Evolutionary conservation across 2,329 filamentous ascomycete species (phyloP), one percentile per base, ranked within the genome.

Genomic region (Aspergillus floridensis): DNA sequence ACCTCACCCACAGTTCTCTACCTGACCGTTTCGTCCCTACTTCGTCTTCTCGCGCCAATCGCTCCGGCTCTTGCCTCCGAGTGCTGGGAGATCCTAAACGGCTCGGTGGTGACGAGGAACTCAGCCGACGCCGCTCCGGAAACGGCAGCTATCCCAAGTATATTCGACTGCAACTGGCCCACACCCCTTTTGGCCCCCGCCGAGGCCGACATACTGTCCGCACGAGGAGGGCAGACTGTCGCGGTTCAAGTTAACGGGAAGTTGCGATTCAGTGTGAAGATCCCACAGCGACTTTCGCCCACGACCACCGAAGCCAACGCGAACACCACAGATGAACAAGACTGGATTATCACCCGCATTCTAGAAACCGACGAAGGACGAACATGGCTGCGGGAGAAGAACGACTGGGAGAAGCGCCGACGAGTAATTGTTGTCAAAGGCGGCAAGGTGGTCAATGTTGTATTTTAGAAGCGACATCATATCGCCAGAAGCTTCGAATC

Each of bases 181-280:
- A 70, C 77, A 2, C 63, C 70, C 1, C 69, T 78, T n/a, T 70
- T 80, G 19, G 72, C 70, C 5, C 48, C 69, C 1, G 65, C 73
- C 26, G 70, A 79, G 62, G 72, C 69, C 14, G 81, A 51, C 66
- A 81, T 57, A 70, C 79, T 64, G 69, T 84, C 64, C 73, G 88
- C 65, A 76, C 82, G 66, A 75, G 81, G 56, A 74, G 81, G 53
- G 71, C 80, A 63, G 79, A 75, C 63, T 76, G 82, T 72, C 5
- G 88, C 88, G 0, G 86, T 96, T 16, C 89, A 92, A 69, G 77
- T 96, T 62, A 92, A 96, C 69, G 91, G 92, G n/a, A 92, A 89
- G 73, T 75, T 90, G 63, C 86, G 86, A 41, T 88, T 88, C 62
- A 84, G 84, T 0, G 82, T 88, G n/a, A 80, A 87, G 2, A 85